Conservation (phyloP, 768 basidiomycete genomes). For the Mycena leptocephala region DNA sequence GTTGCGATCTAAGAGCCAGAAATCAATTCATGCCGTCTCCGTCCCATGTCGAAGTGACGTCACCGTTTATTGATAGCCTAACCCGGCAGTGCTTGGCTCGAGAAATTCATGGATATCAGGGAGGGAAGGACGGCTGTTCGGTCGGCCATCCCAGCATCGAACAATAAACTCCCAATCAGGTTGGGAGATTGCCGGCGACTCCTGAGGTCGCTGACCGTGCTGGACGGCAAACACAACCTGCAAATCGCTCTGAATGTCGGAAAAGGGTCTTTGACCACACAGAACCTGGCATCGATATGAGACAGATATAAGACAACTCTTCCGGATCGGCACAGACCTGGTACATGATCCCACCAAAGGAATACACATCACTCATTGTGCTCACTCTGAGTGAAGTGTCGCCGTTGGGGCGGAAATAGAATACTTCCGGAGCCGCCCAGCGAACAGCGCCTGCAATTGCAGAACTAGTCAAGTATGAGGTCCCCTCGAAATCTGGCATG, state of each 20-base stretch:
- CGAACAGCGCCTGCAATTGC: background rate
- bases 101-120: background rate
- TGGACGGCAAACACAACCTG: background rate
- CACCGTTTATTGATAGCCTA: too few relatives aligned
- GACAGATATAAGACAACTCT: background rate
- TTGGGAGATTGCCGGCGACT: background rate
- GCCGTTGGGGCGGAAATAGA: background rate
- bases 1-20: too few relatives aligned
- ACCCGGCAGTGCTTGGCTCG: too few relatives aligned
- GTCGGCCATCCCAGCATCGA: background rate
- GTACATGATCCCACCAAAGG: constrained; percentile 18
- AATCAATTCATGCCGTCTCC: too few relatives aligned
- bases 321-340: background rate
- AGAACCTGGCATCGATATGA: too few relatives aligned
- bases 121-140: background rate
- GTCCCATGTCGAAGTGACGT: too few relatives aligned
- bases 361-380: constrained; percentile 15
- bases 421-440: constrained; percentile 13
- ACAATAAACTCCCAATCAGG: constrained; percentile 1
- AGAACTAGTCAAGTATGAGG: constrained; percentile 2
- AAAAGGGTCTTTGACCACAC: background rate
- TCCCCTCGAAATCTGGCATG: constrained; percentile 15
- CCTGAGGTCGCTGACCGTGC: background rate
- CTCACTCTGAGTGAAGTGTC: background rate
- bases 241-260: background rate